These are phyloP conservation scores for cucumber (Cucumis sativus) DNA, from an alignment of 306 rosid genomes.

Conservation along the genomic window DNA sequence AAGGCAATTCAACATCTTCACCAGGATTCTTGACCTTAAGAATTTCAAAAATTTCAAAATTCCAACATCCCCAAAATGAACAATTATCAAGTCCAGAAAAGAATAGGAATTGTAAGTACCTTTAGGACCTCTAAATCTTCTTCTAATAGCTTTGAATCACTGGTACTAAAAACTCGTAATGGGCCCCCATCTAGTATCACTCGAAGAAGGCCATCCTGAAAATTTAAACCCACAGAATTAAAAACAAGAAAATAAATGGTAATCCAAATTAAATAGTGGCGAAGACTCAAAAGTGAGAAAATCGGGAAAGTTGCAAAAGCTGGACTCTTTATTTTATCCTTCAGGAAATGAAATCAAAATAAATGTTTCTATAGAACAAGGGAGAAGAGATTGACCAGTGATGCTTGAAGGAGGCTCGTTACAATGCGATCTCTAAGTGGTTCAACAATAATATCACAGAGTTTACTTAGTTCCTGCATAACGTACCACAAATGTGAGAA, in stretches of 20 bases:
- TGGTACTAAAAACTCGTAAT: conserved; percentile 46
- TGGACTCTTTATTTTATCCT: background rate
- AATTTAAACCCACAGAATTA: conserved; percentile 5
- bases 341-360: conserved; percentile 1
- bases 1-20: background rate
- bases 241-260: background rate
- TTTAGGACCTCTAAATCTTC: conserved; percentile 90
- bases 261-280: background rate
- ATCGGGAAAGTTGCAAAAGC: background rate
- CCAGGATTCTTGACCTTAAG: background rate
- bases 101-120: conserved; percentile 24
- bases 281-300: background rate
- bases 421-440: conserved; percentile 93
- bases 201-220: conserved; percentile 89
- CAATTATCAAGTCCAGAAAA: background rate
- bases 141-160: conserved; percentile 72
- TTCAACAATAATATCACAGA: conserved; percentile 82
- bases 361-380: conserved; percentile 4
- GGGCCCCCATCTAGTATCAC: conserved; percentile 89
- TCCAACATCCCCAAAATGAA: background rate
- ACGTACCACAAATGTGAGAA: conserved; percentile 2
- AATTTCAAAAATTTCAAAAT: background rate
- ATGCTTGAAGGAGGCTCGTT: conserved; percentile 97
- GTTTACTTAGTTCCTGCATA: conserved; percentile 71
- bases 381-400: conserved; percentile 46